A percentile compares a stretch with the other conserved stretches of the same genome.
Conservation (phyloP, 148 eudicot genomes). For the Fagopyrum esculentum region DNA sequence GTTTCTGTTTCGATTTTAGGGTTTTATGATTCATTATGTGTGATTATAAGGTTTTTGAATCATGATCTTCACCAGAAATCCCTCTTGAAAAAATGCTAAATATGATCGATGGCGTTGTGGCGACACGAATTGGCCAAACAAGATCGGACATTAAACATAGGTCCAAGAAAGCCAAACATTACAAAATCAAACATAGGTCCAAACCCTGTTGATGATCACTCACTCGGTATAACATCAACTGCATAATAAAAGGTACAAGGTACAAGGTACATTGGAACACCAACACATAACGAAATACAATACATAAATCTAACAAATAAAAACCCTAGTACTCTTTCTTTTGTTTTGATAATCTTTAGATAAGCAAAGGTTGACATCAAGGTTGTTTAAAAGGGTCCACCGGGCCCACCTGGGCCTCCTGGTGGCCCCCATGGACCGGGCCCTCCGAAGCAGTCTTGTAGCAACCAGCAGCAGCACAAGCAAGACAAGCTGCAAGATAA, state of each 20-base stretch:
- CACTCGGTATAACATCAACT: neutral
- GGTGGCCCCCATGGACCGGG: conserved; percentile 16
- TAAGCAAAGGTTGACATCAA: neutral
- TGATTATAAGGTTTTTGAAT: too few species aligned
- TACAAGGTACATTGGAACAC: neutral
- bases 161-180: neutral
- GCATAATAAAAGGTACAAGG: too few species aligned
- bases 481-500: conserved; percentile 22
- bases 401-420: conserved; percentile 18
- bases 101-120: neutral
- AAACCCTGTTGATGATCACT: neutral
- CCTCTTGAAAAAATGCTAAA: too few species aligned
- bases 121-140: neutral
- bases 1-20: too few species aligned
- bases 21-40: too few species aligned
- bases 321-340: neutral
- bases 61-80: too few species aligned
- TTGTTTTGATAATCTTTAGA: neutral
- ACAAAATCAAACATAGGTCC: neutral
- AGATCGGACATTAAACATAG: neutral
- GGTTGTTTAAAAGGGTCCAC: conserved; percentile 5
- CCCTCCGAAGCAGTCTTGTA: conserved; percentile 25
- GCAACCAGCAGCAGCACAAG: conserved; percentile 28
- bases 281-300: neutral
- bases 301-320: neutral